Percentiles rank a stretch among this genome's conserved stretches.
Evolutionary conservation across 2,329 filamentous ascomycete genomes (phyloP).

Genomic region (Neoscytalidium dimidiatum): DNA sequence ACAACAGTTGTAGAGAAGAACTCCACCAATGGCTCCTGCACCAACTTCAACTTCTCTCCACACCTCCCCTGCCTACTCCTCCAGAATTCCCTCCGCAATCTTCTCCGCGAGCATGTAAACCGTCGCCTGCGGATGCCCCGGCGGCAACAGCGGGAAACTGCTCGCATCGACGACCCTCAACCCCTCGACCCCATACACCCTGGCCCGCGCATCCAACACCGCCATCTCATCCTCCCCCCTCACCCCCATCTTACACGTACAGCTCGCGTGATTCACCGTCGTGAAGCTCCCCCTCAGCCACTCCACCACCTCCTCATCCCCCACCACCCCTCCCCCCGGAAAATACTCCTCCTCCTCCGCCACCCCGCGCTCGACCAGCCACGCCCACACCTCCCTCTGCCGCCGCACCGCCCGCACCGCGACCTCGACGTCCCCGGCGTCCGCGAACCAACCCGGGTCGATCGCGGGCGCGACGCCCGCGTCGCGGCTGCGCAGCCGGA

Average conservation of each 20-base stretch:
- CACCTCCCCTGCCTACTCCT: neutral
- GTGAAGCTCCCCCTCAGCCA: conserved; percentile 19
- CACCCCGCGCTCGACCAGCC: conserved; percentile 25
- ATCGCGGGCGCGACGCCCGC: conserved; percentile 35
- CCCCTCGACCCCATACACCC: conserved; percentile 32
- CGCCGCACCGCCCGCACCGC: conserved; percentile 35
- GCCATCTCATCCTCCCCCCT: conserved; percentile 33
- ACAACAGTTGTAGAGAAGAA: too few species aligned
- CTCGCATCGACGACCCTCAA: conserved; percentile 33
- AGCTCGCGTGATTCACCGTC: conserved; percentile 23
- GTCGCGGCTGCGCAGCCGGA: conserved; percentile 32
- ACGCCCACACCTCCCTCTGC: conserved; percentile 30
- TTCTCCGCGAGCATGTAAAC: conserved; percentile 24
- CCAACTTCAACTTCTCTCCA: too few species aligned
- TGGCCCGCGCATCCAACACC: conserved; percentile 35
- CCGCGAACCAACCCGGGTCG: conserved; percentile 35
- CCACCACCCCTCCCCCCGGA: conserved; percentile 27
- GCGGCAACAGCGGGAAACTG: conserved; percentile 30
- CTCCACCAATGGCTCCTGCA: too few species aligned
- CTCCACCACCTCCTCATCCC: conserved; percentile 29
- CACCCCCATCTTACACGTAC: conserved; percentile 28
- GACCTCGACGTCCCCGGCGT: conserved; percentile 33
- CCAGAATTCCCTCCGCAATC: conserved; percentile 20
- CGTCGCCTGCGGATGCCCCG: conserved; percentile 31
- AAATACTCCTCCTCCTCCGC: conserved; percentile 29